Evolutionary conservation across 2,329 filamentous ascomycete genomes (phyloP), one percentile per base, ranked within the genome.

Genomic region (Trichoderma citrinoviride): DNA sequence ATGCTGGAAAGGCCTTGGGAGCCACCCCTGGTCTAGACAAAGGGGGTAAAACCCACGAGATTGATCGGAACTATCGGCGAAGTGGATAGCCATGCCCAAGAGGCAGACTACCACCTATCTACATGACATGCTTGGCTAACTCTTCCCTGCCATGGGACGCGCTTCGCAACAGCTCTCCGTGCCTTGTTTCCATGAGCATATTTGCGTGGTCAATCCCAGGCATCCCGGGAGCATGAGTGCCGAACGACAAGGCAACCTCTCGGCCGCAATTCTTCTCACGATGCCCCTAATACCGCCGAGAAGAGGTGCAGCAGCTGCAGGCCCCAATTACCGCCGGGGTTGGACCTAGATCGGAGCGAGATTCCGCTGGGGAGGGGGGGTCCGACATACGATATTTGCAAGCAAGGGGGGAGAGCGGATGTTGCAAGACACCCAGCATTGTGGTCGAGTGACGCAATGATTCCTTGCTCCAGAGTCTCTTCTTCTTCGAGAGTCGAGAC

Each of bases 31-130:
- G 49, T 62, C 58, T 12, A 25, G 12, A n/a, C 17, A 50, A 37
- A 33, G 17, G 15, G 49, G 37, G 21, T 27, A 25, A 25, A 29
- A 4, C 33, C 33, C 37, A 54, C 44, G 49, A 62, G 58, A 62
- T 62, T 62, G 58, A 62, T 62, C 58, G 58, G 58, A 46, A 62
- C 44, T 49, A 54, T 62, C 58, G 58, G 58, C 49, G 40, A 46
- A 46, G 58, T 62, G 58, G 58, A 62, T 54, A 50, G 21, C 10
- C 33, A 37, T 62, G 41, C 17, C 56, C 19, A 60, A 41, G 33
- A 19, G 19, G 15, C 43, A 55, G 15, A 23, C n/a, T n/a, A 12
- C 23, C 40, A 21, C 29, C 44, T 44, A n/a, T 21, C 27, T 60
- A 40, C 44, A 40, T 33, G 47, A 37, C 33, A 37, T 3, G 33